These are phyloP conservation scores for Beauveria scarabaeidicola DNA, from an alignment of 2,329 filamentous ascomycete genomes.

Conservation along the genomic window DNA sequence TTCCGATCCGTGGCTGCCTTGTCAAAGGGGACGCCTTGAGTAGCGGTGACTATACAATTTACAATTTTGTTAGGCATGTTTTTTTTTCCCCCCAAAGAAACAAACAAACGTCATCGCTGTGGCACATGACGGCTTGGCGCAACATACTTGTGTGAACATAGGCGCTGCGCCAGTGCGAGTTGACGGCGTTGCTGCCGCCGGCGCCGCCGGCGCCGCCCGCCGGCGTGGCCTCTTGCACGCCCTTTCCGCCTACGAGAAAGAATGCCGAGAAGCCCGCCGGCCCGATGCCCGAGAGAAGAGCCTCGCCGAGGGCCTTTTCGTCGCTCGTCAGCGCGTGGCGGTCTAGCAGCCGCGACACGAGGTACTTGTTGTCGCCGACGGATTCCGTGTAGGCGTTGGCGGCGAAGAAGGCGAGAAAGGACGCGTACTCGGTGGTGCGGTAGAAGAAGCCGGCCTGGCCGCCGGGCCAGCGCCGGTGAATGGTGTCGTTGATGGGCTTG, in stretches of 20 bases:
- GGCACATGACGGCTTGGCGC: constrained; percentile 6
- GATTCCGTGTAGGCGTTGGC: constrained; percentile 26
- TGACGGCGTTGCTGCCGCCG: constrained; percentile 32
- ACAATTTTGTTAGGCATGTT: too few species aligned
- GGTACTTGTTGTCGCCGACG: constrained; percentile 27
- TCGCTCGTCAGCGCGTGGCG: constrained; percentile 25
- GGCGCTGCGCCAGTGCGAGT: constrained; percentile 38
- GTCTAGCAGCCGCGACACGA: constrained; percentile 38
- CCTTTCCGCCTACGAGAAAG: constrained; percentile 36
- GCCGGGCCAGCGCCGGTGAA: constrained; percentile 29
- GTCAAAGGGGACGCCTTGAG: constrained; percentile 25
- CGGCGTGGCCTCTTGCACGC: constrained; percentile 33
- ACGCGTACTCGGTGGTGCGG: constrained; percentile 19
- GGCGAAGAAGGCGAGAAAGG: constrained; percentile 30
- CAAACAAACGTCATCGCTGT: too few species aligned
- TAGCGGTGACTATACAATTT: constrained; percentile 19
- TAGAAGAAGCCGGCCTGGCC: constrained; percentile 16
- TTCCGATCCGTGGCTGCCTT: constrained; percentile 20
- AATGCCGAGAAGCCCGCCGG: constrained; percentile 22
- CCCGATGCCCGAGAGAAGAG: constrained; percentile 27
- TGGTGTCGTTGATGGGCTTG: constrained; percentile 27
- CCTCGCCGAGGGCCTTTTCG: constrained; percentile 25
- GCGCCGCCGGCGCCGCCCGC: constrained; percentile 37
- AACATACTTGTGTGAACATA: constrained; percentile 27
- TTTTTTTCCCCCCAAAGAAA: too few species aligned